phyloP scores from a whole-genome alignment of 169 alveolate species.

The Eimeria acervulina region DNA sequence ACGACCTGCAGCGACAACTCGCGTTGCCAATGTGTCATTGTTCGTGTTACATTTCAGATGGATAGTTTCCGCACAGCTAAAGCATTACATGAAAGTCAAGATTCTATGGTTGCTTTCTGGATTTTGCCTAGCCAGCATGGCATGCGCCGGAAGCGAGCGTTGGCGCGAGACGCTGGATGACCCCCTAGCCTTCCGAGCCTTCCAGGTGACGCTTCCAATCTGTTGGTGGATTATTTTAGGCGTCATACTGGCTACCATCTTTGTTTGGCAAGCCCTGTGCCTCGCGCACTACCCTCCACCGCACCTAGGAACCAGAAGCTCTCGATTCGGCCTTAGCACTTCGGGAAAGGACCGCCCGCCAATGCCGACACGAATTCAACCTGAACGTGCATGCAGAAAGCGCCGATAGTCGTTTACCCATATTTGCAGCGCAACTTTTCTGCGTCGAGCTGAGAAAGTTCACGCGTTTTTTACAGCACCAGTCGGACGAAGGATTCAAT shows the following conservation, averaged over 20 bases:
- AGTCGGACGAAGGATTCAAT: neutral
- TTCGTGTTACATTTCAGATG: constrained; percentile 28
- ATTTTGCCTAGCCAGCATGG: constrained; percentile 71
- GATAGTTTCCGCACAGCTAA: constrained; percentile 43
- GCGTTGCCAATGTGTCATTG: neutral
- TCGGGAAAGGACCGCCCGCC: constrained; percentile 63
- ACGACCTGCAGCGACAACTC: too few species aligned
- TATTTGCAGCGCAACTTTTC: neutral
- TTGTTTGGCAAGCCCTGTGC: constrained; percentile 65
- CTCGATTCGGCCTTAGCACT: constrained; percentile 25
- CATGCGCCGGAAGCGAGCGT: constrained; percentile 63
- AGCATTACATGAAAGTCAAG: constrained; percentile 41
- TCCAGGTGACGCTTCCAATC: constrained; percentile 66
- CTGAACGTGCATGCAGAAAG: constrained; percentile 66
- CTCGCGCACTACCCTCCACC: constrained; percentile 46
- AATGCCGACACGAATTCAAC: constrained; percentile 66
- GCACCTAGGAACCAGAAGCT: constrained; percentile 7
- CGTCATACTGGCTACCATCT: constrained; percentile 15
- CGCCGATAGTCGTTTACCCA: neutral
- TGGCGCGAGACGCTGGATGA: constrained; percentile 72
- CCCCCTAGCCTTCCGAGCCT: constrained; percentile 62
- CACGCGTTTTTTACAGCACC: neutral
- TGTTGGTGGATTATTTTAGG: constrained; percentile 72
- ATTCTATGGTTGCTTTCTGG: constrained; percentile 68
- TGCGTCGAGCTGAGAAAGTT: neutral